These are phyloP conservation scores for Parachaetomium inaequale DNA, from an alignment of 495 filamentous ascomycete species.

Conservation along the genomic window DNA sequence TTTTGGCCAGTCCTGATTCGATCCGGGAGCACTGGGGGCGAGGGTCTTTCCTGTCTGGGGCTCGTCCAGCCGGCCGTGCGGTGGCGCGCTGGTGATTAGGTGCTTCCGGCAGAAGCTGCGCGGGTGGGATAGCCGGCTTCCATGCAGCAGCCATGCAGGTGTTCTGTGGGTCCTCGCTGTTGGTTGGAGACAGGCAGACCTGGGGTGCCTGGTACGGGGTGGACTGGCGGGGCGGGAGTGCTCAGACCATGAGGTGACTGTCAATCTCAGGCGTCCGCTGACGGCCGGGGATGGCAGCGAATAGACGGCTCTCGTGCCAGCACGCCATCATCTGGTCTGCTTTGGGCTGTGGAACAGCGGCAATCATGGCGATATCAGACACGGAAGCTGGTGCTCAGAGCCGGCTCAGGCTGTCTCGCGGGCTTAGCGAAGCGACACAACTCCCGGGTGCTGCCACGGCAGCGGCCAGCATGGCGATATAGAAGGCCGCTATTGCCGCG, in stretches of 20 bases:
- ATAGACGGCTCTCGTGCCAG: slow-evolving; percentile 8
- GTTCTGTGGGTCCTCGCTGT: slow-evolving; percentile 1
- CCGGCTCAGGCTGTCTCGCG: slow-evolving; percentile 12
- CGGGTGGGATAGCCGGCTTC: slow-evolving; percentile 23
- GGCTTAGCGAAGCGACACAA: slow-evolving; percentile 24
- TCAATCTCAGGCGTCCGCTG: slow-evolving; percentile 12
- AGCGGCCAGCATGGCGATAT: slow-evolving; percentile 15
- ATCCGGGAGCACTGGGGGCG: slow-evolving; percentile 24
- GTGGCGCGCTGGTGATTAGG: slow-evolving; percentile 23
- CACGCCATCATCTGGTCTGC: slow-evolving; percentile 9
- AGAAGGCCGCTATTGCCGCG: not conserved
- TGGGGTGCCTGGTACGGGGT: not conserved
- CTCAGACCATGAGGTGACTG: slow-evolving; percentile 3
- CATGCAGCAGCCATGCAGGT: slow-evolving; percentile 28
- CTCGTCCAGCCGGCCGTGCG: slow-evolving; percentile 23
- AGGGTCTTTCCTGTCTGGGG: slow-evolving; percentile 28
- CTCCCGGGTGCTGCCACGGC: slow-evolving; percentile 19
- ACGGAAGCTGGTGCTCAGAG: slow-evolving; percentile 17
- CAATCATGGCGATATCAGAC: slow-evolving; percentile 26
- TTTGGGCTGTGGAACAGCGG: slow-evolving; percentile 14
- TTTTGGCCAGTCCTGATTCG: slow-evolving; percentile 28
- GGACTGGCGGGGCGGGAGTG: slow-evolving; percentile 5
- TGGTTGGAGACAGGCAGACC: not conserved
- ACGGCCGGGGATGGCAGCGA: slow-evolving; percentile 12
- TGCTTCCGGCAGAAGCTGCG: slow-evolving; percentile 22